Evolutionary conservation across 2,329 filamentous ascomycete species (phyloP).

Genomic region (Dissoconium aciculare): DNA sequence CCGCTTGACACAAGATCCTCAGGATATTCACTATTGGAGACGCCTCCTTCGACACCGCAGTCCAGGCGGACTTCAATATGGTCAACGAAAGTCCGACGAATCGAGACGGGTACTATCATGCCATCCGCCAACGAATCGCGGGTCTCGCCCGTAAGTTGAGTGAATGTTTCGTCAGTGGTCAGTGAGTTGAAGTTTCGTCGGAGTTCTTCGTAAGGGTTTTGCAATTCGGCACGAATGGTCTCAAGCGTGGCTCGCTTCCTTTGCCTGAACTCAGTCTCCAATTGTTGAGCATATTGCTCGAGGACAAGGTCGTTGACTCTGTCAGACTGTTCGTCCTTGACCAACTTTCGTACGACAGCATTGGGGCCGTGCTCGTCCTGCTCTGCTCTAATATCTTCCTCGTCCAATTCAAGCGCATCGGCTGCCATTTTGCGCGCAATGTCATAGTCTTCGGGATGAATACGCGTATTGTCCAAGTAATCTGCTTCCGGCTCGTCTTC

Average conservation of each 20-base stretch:
- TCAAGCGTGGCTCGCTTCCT: slow-evolving; percentile 91
- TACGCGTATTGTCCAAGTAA: slow-evolving; percentile 88
- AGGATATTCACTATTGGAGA: slow-evolving; percentile 70
- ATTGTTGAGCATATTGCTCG: slow-evolving; percentile 91
- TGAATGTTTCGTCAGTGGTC: slow-evolving; percentile 68
- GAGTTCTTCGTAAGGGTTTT: slow-evolving; percentile 86
- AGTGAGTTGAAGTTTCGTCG: slow-evolving; percentile 63
- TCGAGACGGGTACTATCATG: slow-evolving; percentile 83
- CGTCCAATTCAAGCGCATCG: slow-evolving; percentile 87
- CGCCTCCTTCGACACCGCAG: slow-evolving; percentile 80
- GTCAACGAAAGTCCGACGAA: slow-evolving; percentile 78
- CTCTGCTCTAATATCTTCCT: slow-evolving; percentile 94
- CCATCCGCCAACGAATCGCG: slow-evolving; percentile 65
- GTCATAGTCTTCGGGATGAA: slow-evolving; percentile 97
- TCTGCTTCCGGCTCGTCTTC: slow-evolving; percentile 54
- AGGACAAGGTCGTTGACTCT: slow-evolving; percentile 91
- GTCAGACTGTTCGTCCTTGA: slow-evolving; percentile 84
- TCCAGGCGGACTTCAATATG: slow-evolving; percentile 89
- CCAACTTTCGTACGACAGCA: slow-evolving; percentile 86
- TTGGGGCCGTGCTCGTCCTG: slow-evolving; percentile 77
- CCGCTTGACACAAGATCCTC: slow-evolving; percentile 44
- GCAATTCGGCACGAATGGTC: slow-evolving; percentile 85
- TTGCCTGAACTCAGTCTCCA: slow-evolving; percentile 84
- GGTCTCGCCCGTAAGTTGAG: slow-evolving; percentile 92
- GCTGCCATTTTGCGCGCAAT: slow-evolving; percentile 96